Conservation (phyloP, 495 filamentous ascomycete genomes). For the Cryomyces minteri region DNA sequence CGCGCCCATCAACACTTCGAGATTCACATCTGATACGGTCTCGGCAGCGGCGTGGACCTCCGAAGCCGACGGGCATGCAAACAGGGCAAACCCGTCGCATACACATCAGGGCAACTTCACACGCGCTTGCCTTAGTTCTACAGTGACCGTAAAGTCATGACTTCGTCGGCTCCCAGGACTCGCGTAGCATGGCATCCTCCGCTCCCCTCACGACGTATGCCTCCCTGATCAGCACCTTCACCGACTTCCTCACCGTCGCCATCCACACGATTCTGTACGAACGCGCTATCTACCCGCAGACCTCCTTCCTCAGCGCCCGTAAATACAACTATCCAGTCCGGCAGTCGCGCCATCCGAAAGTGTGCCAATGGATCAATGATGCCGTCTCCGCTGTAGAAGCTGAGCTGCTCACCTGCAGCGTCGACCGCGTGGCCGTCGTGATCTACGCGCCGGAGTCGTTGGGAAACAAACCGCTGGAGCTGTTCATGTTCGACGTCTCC, state of each 20-base stretch:
- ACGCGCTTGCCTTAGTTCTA: too few relatives aligned
- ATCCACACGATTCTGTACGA: constrained; percentile 90
- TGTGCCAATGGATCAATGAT: constrained; percentile 82
- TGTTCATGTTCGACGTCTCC: constrained; percentile 71
- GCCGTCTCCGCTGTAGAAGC: constrained; percentile 56
- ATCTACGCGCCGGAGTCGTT: constrained; percentile 36
- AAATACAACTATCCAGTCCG: constrained; percentile 82
- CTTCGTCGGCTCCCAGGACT: too few relatives aligned
- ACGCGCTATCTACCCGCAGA: constrained; percentile 60
- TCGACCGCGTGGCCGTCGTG: constrained; percentile 55
- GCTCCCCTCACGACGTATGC: constrained; percentile 18
- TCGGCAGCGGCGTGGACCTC: too few relatives aligned
- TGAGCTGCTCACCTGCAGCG: constrained; percentile 54
- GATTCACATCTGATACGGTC: too few relatives aligned
- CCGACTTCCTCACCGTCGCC: constrained; percentile 67
- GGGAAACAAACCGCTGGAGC: constrained; percentile 34
- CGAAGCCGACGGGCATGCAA: too few relatives aligned
- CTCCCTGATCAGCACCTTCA: constrained; percentile 38
- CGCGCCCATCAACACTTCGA: too few relatives aligned
- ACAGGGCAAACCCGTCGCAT: too few relatives aligned
- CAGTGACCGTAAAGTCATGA: too few relatives aligned
- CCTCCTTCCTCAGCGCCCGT: constrained; percentile 63
- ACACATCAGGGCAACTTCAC: too few relatives aligned
- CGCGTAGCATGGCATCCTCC: too few relatives aligned
- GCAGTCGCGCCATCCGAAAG: constrained; percentile 74